A percentile compares a stretch with the other conserved stretches of the same genome.
These are phyloP conservation scores for Corchorus olitorius DNA, from an alignment of 345 rosid genomes.

Conservation along the genomic window DNA sequence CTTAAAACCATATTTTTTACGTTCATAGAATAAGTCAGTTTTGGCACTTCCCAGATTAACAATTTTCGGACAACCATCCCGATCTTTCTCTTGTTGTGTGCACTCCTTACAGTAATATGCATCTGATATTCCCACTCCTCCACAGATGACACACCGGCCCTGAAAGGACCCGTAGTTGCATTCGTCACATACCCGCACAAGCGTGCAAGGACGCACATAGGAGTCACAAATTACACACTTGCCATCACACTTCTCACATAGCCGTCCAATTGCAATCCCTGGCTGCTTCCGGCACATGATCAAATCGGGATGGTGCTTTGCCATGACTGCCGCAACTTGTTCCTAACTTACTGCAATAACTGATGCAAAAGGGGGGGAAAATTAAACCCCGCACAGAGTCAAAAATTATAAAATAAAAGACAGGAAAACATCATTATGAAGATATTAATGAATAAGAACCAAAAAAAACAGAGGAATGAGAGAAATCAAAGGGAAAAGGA, in stretches of 20 bases:
- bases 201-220: slow-evolving; percentile 71
- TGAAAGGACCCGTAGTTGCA: slow-evolving; percentile 80
- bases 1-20: slow-evolving; percentile 70
- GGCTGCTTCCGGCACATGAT: slow-evolving; percentile 82
- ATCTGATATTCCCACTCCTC: slow-evolving; percentile 72
- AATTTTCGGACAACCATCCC: slow-evolving; percentile 73
- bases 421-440: background rate
- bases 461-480: no score
- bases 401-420: background rate
- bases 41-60: slow-evolving; percentile 71
- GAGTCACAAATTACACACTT: slow-evolving; percentile 76
- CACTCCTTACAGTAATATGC: slow-evolving; percentile 81
- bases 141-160: slow-evolving; percentile 72
- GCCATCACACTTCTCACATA: slow-evolving; percentile 70
- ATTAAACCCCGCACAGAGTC: background rate
- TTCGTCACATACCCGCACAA: slow-evolving; percentile 70
- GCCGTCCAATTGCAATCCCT: slow-evolving; percentile 71
- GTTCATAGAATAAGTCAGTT: slow-evolving; percentile 63
- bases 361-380: background rate
- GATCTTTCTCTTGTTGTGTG: slow-evolving; percentile 70
- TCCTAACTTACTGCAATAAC: background rate
- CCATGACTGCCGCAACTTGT: slow-evolving; percentile 37
- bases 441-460: background rate
- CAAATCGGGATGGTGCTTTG: slow-evolving; percentile 78
- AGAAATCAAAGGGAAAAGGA: background rate